A percentile compares a stretch with the other conserved stretches of the same genome.
phyloP scores from a whole-genome alignment of 1,139 yeast genomes.

The Nematodospora anomalae region DNA sequence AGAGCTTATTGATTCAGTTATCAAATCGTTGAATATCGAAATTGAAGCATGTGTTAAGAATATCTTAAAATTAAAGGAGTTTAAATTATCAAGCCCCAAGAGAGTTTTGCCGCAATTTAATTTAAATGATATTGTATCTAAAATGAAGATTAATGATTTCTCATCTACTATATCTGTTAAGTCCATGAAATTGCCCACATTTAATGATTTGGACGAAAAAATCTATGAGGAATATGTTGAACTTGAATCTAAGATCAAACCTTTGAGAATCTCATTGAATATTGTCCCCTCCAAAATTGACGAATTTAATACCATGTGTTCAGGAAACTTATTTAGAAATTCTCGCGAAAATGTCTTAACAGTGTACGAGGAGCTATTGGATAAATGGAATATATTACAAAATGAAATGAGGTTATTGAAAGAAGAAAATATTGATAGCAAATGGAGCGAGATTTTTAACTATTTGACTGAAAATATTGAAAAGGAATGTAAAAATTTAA shows the following conservation, averaged over 20 bases:
- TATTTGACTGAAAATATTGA: constrained; percentile 43
- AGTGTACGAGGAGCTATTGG: constrained; percentile 40
- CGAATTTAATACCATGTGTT: constrained; percentile 36
- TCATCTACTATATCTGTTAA: constrained; percentile 19
- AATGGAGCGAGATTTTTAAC: constrained; percentile 56
- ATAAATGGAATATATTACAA: constrained; percentile 42
- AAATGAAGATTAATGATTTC: constrained; percentile 36
- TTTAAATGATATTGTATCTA: constrained; percentile 40
- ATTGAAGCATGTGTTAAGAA: constrained; percentile 46
- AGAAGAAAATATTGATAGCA: constrained; percentile 47
- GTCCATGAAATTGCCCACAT: constrained; percentile 33
- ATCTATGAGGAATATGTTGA: constrained; percentile 30
- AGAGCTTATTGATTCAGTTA: constrained; percentile 55
- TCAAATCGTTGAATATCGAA: constrained; percentile 52
- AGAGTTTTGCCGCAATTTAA: constrained; percentile 41
- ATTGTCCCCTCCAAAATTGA: constrained; percentile 58
- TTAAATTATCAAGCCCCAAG: constrained; percentile 41
- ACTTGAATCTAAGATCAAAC: constrained; percentile 40
- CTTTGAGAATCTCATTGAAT: constrained; percentile 59
- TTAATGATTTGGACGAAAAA: constrained; percentile 28
- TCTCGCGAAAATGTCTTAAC: constrained; percentile 35
- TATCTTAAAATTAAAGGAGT: constrained; percentile 40
- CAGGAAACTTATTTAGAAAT: constrained; percentile 24
- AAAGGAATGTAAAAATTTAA: constrained; percentile 25
- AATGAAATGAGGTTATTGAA: constrained; percentile 41